Conservation (phyloP, 805 yeast genomes). For the Metschnikowia chrysomelidarum region DNA sequence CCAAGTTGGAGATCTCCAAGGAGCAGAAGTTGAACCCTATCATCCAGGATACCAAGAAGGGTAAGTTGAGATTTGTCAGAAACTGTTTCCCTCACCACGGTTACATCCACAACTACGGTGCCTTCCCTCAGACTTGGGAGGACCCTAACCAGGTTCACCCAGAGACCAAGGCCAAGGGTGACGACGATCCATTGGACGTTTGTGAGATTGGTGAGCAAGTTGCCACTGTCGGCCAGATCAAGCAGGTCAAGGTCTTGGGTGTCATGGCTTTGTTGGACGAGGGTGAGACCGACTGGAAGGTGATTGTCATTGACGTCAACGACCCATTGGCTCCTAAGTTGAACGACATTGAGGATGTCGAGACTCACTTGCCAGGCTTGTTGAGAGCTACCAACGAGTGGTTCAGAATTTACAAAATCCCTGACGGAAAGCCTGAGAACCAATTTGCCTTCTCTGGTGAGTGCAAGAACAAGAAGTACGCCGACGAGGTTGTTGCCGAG, state of each 20-base stretch:
- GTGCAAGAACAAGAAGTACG: slow-evolving; percentile 52
- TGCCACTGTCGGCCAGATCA: slow-evolving; percentile 50
- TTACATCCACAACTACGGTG: slow-evolving; percentile 85
- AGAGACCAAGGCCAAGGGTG: slow-evolving; percentile 48
- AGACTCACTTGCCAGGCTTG: slow-evolving; percentile 65
- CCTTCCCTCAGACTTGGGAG: slow-evolving; percentile 95
- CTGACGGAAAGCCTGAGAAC: slow-evolving; percentile 77
- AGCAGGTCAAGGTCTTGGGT: slow-evolving; percentile 59
- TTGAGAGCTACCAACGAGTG: slow-evolving; percentile 67
- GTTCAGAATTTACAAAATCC: slow-evolving; percentile 83
- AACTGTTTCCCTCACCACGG: slow-evolving; percentile 84
- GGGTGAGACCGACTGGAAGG: slow-evolving; percentile 97
- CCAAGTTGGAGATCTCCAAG: slow-evolving; percentile 74
- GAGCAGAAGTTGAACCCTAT: slow-evolving; percentile 67
- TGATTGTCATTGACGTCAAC: slow-evolving; percentile 63
- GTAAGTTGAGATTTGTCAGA: slow-evolving; percentile 69
- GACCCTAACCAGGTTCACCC: slow-evolving; percentile 63
- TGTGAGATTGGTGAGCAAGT: slow-evolving; percentile 50
- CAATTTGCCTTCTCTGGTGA: slow-evolving; percentile 73
- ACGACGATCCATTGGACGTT: slow-evolving; percentile 48
- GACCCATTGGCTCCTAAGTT: slow-evolving; percentile 65
- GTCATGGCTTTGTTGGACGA: slow-evolving; percentile 81
- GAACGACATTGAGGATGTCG: slow-evolving; percentile 66
- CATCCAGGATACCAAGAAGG: slow-evolving; percentile 75
- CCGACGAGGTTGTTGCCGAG: slow-evolving; percentile 22